Base-by-base conservation (phyloP, 169 alveolate genomes). In the Besnoitia besnoiti region DNA sequence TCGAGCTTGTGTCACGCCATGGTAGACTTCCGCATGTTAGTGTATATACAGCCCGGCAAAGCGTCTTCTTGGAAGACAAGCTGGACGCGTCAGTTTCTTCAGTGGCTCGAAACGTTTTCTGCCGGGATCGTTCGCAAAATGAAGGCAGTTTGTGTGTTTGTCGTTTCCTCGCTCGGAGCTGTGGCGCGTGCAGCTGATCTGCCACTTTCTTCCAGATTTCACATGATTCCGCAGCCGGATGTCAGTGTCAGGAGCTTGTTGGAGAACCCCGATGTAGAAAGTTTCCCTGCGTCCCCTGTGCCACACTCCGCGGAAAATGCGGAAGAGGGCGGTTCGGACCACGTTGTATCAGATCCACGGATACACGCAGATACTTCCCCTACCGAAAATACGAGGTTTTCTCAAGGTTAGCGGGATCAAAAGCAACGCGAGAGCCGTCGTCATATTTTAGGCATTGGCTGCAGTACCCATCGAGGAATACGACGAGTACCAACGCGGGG, bases 391-490 rank as follows among this genome's bases (percentile, higher is more conserved):
- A 89, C 93, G 33, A 75, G 46, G 55, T 89, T 89, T 42, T 49
- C 82, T n/a, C 85, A 80, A 59, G 90, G 93, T 90, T 44, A 46
- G 59, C 24, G 21, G 0, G 35, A 2, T 62, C 14, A 44, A 1
- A n/a, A 39, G n/a, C 12, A 24, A 16, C n/a, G 7, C 49, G 37
- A 16, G 33, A 50, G 35, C 35, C 35, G 44, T 49, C 33, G 14
- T 30, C 39, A 16, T n/a, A 55, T 59, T 10, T 33, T 39, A 24
- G 33, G 12, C 8, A 44, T 35, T 2, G 8, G 21, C 76, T 27
- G 3, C 24, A 90, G 93, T 90, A 5, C 59, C 85, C 59, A 55
- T 39, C n/a, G 93, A 90, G 19, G 93, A 77, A 59, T 90, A 90
- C 51, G 75, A 80, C 76, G 93, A 90, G 12, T 90, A 77, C 76